Evolutionary conservation across 164 flowering plant genomes (phyloP), one percentile per base, ranked within the genome.

Genomic region (Aristolochia contorta): DNA sequence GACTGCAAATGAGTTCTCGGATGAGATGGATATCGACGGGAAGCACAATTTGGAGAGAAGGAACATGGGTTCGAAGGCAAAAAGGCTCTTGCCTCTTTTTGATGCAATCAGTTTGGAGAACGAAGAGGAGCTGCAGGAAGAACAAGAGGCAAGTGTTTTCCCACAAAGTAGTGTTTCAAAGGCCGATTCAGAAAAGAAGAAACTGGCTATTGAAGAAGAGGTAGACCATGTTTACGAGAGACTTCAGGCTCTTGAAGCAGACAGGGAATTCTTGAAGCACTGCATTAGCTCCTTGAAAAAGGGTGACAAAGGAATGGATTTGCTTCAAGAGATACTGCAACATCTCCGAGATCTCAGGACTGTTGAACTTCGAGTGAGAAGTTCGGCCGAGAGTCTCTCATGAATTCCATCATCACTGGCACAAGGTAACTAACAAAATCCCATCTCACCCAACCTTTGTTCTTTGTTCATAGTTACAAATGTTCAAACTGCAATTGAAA

Each of bases 161-260:
- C 60, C 65, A 21, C 75, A 75, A 16, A 69, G 78, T 21, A 65
- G 70, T 12, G 52, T 56, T 9, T 52, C 68, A 27, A 66, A 68
- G 5, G 32, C 67, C 52, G 78, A 70, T 23, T 8, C 67, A 7
- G 84, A 77, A 14, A 62, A 68, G 58, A 79, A 69, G 67, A 81
- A 66, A 47, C n/a, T 62, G 43, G 80, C 75, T 6, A 75, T 86
- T 33, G 85, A 80, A 73, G 94, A 86, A 65, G 96, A 87, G 70
- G 85, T 92, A 22, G 94, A 82, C 66, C 80, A 82, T 72, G 84
- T 92, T 10, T 84, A 92, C 56, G 96, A 83, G 73, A 86, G 97
- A 72, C 68, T 92, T 48, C 90, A 84, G 57, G 97, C 86, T 52
- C 90, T 92, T 5, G 98, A 92, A 63, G 88, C 88, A 43, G 98